Percentiles rank a stretch among this genome's conserved stretches.
Evolutionary conservation across 148 eudicot species (phyloP).

Genomic region (Amaranthus palmeri): DNA sequence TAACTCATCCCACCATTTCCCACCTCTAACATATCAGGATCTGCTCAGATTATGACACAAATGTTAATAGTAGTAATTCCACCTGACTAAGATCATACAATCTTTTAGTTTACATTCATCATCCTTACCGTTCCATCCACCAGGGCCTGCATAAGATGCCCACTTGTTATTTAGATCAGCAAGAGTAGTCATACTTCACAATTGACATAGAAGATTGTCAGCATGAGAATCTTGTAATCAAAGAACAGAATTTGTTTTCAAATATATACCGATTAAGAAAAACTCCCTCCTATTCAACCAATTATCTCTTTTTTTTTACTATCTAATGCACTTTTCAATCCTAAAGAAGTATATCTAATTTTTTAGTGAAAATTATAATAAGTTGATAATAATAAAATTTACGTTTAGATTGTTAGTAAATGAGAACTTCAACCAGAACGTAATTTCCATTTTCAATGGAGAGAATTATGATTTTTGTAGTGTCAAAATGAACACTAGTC

Average conservation of each 20-base stretch:
- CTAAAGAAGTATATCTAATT: too few relatives aligned
- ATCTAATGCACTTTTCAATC: too few relatives aligned
- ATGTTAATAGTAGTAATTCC: slow-evolving; percentile 8
- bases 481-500: too few relatives aligned
- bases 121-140: slow-evolving; percentile 95
- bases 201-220: slow-evolving; percentile 13
- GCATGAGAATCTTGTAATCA: background rate
- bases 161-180: slow-evolving; percentile 94
- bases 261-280: background rate
- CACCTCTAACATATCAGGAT: slow-evolving; percentile 99
- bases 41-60: slow-evolving; percentile 28
- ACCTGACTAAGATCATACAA: slow-evolving; percentile 7
- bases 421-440: too few relatives aligned
- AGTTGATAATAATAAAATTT: too few relatives aligned
- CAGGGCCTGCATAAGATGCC: slow-evolving; percentile 98
- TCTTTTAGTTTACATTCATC: slow-evolving; percentile 8
- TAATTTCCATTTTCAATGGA: too few relatives aligned
- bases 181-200: slow-evolving; percentile 72
- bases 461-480: too few relatives aligned
- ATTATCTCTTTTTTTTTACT: too few relatives aligned
- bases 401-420: too few relatives aligned
- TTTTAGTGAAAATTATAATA: too few relatives aligned
- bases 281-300: background rate
- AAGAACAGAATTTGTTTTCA: background rate
- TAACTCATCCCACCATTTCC: slow-evolving; percentile 95